phyloP scores from a whole-genome alignment of 2,329 filamentous ascomycete species.

The Diaporthe sp. region DNA sequence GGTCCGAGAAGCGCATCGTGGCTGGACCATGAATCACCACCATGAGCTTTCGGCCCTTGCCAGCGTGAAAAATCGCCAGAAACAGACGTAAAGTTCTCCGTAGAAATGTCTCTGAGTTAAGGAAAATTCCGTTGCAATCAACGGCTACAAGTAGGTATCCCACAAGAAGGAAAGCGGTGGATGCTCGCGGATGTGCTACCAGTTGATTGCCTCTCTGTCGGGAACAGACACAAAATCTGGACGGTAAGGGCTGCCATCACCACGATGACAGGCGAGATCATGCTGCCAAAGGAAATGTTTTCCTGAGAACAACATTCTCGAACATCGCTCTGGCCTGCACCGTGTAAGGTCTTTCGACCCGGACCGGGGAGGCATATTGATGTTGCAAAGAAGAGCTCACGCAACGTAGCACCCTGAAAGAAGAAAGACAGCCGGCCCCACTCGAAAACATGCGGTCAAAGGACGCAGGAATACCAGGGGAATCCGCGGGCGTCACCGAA shows the following conservation, averaged over 20 bases:
- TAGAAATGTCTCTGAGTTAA: not conserved
- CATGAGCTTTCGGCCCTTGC: not conserved
- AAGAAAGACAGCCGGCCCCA: not conserved
- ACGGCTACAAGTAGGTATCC: not conserved
- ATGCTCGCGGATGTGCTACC: not conserved
- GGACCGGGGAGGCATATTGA: not conserved
- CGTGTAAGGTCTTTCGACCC: conserved; percentile 1
- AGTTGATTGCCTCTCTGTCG: not conserved
- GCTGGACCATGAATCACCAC: conserved; percentile 20
- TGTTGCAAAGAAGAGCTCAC: not conserved
- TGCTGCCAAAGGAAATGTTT: not conserved
- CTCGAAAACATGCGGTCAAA: not conserved
- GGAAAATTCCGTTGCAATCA: not conserved
- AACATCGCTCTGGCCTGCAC: not conserved
- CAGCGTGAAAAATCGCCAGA: not conserved
- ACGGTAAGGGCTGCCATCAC: not conserved
- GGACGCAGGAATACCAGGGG: not conserved
- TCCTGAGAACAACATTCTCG: not conserved
- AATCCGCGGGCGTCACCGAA: conserved; percentile 13
- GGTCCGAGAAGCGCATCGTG: not conserved
- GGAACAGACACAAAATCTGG: not conserved
- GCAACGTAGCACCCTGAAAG: not conserved
- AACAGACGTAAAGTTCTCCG: not conserved
- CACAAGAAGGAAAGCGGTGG: not conserved
- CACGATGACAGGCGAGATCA: not conserved